Conservation (phyloP, 768 basidiomycete species). For the Hypholoma sublateritium region DNA sequence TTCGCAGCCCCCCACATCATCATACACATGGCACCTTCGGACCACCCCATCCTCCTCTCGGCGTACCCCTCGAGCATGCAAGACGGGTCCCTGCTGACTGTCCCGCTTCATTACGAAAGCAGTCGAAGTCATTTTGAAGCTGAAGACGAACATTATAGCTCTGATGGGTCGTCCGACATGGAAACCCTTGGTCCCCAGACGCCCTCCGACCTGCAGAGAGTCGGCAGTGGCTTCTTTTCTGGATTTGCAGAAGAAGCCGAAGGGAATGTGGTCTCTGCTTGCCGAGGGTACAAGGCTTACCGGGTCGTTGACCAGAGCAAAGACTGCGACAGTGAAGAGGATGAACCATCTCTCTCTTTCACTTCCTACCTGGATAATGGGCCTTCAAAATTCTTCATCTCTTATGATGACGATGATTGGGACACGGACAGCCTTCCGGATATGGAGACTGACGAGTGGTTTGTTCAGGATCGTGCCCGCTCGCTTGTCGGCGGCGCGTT, state of each 20-base stretch:
- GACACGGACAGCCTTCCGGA: conserved; percentile 8
- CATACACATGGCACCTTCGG: conserved; percentile 14
- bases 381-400: conserved; percentile 4
- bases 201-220: conserved; percentile 17
- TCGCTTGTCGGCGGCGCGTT: not conserved
- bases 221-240: conserved; percentile 16
- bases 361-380: not conserved
- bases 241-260: not conserved
- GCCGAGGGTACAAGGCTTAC: not conserved
- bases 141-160: not conserved
- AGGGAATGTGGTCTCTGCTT: conserved; percentile 1
- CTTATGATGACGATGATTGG: not conserved
- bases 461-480: not conserved
- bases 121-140: not conserved
- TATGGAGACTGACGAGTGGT: conserved; percentile 7
- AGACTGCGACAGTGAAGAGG: too few relatives aligned
- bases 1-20: conserved; percentile 19
- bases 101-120: not conserved
- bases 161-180: not conserved
- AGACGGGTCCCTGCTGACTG: not conserved
- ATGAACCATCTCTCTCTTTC: not conserved
- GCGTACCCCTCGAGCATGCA: conserved; percentile 9
- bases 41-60: conserved; percentile 5
- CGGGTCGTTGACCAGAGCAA: too few relatives aligned
- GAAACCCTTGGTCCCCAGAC: conserved; percentile 18